Conservation (phyloP, 148 eudicot genomes). For the Talinum fruticosum region DNA sequence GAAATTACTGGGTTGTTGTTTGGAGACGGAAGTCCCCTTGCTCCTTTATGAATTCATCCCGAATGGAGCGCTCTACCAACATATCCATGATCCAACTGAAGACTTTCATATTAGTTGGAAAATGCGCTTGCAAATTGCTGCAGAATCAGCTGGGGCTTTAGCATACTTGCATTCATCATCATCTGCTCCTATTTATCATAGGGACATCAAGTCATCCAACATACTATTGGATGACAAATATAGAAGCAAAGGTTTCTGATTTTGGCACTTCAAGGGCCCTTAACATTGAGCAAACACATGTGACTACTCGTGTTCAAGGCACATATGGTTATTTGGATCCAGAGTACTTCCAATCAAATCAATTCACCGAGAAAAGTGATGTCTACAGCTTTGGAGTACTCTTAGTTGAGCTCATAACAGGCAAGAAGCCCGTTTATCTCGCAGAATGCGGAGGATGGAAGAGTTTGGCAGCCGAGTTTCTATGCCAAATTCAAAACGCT, state of each 20-base stretch:
- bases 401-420: slow-evolving; percentile 28
- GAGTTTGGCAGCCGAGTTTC: slow-evolving; percentile 14
- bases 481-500: background rate
- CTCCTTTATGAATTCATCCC: slow-evolving; percentile 6
- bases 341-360: too few relatives aligned
- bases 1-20: too few relatives aligned
- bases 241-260: slow-evolving; percentile 25
- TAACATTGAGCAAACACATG: slow-evolving; percentile 34
- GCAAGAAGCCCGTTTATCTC: slow-evolving; percentile 10
- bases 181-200: slow-evolving; percentile 28
- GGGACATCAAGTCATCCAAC: slow-evolving; percentile 31
- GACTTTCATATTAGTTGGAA: slow-evolving; percentile 26
- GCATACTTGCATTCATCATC: slow-evolving; percentile 26
- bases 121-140: too few relatives aligned
- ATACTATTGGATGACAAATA: slow-evolving; percentile 29
- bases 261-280: slow-evolving; percentile 30
- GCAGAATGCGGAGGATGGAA: slow-evolving; percentile 9
- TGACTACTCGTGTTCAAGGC: slow-evolving; percentile 28
- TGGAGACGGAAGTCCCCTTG: background rate
- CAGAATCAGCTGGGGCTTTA: too few relatives aligned
- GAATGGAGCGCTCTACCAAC: slow-evolving; percentile 30
- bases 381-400: slow-evolving; percentile 20
- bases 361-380: too few relatives aligned
- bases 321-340: slow-evolving; percentile 33
- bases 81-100: too few relatives aligned